Evolutionary conservation across 2,329 filamentous ascomycete genomes (phyloP).

Genomic region (Pseudogymnoascus sp.): DNA sequence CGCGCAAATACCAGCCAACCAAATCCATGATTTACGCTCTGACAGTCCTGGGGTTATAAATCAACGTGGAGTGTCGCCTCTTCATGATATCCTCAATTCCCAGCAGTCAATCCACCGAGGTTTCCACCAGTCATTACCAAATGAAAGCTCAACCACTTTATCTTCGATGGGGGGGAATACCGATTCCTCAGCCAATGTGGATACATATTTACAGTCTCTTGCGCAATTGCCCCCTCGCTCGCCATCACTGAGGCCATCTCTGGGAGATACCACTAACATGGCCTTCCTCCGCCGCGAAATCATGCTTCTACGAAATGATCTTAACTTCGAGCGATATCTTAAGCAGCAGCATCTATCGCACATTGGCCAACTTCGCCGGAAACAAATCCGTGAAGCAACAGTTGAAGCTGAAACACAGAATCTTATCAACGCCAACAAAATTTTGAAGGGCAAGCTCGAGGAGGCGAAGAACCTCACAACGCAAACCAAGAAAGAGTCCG

Average conservation of each 20-base stretch:
- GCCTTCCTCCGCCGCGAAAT: slow-evolving; percentile 62
- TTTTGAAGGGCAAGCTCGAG: slow-evolving; percentile 61
- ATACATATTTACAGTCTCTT: slow-evolving; percentile 25
- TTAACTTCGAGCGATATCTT: slow-evolving; percentile 75
- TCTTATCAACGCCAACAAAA: slow-evolving; percentile 66
- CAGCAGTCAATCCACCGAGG: slow-evolving; percentile 50
- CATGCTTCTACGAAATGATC: slow-evolving; percentile 67
- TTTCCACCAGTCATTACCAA: slow-evolving; percentile 45
- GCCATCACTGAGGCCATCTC: slow-evolving; percentile 25
- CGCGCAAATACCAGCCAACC: not conserved
- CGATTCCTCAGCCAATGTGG: slow-evolving; percentile 21
- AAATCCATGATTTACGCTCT: not conserved
- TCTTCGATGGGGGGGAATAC: slow-evolving; percentile 21
- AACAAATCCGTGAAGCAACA: slow-evolving; percentile 66
- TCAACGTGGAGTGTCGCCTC: slow-evolving; percentile 28
- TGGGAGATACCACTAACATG: slow-evolving; percentile 34
- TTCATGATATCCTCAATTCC: slow-evolving; percentile 52
- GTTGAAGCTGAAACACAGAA: slow-evolving; percentile 77
- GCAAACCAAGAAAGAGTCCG: slow-evolving; percentile 62
- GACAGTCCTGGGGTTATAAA: not conserved
- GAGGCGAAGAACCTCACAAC: slow-evolving; percentile 63
- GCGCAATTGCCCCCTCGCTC: slow-evolving; percentile 22
- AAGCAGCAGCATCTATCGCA: slow-evolving; percentile 77
- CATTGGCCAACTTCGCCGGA: slow-evolving; percentile 67
- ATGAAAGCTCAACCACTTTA: slow-evolving; percentile 45